These are phyloP conservation scores for Gypsophila paniculata DNA, from an alignment of 179 eudicot genomes.

Conservation along the genomic window DNA sequence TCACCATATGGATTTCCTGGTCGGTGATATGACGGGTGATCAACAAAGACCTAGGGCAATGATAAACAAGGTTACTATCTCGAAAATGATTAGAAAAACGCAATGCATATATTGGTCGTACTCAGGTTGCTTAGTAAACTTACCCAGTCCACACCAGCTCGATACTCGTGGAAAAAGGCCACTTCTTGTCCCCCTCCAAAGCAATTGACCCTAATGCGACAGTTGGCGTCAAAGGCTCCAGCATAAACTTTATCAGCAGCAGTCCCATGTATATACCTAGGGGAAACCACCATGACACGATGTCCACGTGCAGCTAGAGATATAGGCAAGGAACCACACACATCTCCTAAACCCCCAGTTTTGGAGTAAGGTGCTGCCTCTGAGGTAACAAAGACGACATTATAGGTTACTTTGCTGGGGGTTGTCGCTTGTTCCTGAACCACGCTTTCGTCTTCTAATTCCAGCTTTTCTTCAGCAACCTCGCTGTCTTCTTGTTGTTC, in stretches of 20 bases:
- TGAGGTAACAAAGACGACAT: conserved; percentile 64
- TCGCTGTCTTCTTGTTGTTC: conserved; percentile 7
- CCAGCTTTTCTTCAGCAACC: conserved; percentile 13
- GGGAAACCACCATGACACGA: conserved; percentile 94
- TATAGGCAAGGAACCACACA: conserved; percentile 94
- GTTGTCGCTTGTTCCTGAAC: conserved; percentile 31
- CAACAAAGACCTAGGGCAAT: conserved; percentile 72
- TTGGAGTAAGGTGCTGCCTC: conserved; percentile 97
- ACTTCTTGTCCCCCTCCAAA: conserved; percentile 88
- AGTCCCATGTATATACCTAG: conserved; percentile 74
- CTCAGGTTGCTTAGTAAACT: conserved; percentile 11
- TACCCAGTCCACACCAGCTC: conserved; percentile 99
- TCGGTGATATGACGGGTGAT: conserved; percentile 90
- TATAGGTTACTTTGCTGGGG: conserved; percentile 38
- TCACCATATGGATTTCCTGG: conserved; percentile 99
- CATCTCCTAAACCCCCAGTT: conserved; percentile 98
- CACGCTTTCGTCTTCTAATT: conserved; percentile 33
- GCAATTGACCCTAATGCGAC: conserved; percentile 56
- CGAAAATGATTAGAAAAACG: neutral
- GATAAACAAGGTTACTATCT: neutral
- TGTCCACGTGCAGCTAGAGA: conserved; percentile 90
- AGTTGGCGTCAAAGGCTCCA: conserved; percentile 50
- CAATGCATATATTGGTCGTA: neutral
- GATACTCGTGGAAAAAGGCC: conserved; percentile 75
- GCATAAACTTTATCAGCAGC: conserved; percentile 62